Evolutionary conservation across 1,284 basidiomycete species (phyloP).

Genomic region (Mycena citricolor): DNA sequence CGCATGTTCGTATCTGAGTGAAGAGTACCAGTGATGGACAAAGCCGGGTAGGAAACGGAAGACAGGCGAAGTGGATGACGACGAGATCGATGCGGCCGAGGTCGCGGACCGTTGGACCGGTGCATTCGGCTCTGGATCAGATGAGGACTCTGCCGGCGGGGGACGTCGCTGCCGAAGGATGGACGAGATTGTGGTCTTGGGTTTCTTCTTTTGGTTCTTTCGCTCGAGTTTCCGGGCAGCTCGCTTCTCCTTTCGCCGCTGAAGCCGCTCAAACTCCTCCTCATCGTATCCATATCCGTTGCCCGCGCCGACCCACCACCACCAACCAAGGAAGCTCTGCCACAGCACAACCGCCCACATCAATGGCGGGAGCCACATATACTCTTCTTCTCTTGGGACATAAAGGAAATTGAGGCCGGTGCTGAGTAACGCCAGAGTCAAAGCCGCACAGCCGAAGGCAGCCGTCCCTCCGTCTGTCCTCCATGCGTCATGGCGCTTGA

Average conservation of each 20-base stretch:
- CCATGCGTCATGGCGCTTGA: constrained; percentile 94
- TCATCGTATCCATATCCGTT: constrained; percentile 55
- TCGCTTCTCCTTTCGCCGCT: constrained; percentile 58
- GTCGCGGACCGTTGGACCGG: constrained; percentile 3
- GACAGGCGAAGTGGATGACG: constrained; percentile 29
- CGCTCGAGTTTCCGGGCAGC: constrained; percentile 46
- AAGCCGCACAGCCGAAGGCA: constrained; percentile 84
- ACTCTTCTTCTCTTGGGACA: constrained; percentile 77
- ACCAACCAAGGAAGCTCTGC: constrained; percentile 92
- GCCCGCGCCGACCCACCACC: constrained; percentile 97
- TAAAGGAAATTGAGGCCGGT: constrained; percentile 86
- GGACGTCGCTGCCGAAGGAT: no score
- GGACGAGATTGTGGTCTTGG: no score
- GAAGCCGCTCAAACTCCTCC: constrained; percentile 64
- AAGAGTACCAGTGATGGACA: constrained; percentile 53
- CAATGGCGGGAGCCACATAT: constrained; percentile 82
- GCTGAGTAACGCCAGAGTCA: constrained; percentile 75
- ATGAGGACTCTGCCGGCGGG: neutral
- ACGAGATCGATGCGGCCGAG: constrained; percentile 24
- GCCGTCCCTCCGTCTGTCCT: constrained; percentile 94
- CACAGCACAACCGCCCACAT: constrained; percentile 88
- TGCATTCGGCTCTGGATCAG: constrained; percentile 2
- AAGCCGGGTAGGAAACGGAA: constrained; percentile 38
- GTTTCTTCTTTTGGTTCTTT: constrained; percentile 42
- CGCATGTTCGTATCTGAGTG: constrained; percentile 62